These are phyloP conservation scores for Dovyalis caffra DNA, from an alignment of 345 rosid genomes.

Conservation along the genomic window DNA sequence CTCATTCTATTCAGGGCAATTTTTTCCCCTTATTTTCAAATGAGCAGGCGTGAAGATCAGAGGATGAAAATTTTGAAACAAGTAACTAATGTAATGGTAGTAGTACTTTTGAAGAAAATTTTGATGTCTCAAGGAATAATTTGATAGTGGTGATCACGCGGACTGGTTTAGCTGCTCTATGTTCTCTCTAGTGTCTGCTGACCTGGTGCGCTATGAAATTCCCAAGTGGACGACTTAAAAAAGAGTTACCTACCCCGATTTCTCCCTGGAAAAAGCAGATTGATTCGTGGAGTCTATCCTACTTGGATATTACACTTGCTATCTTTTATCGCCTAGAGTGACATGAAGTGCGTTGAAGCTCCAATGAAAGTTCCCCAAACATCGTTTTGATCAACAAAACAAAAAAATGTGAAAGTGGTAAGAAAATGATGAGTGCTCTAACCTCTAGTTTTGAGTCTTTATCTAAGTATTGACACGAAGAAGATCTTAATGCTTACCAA, in stretches of 20 bases:
- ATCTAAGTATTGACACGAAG: conserved; percentile 5
- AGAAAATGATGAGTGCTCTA: conserved; percentile 16
- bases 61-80: no score
- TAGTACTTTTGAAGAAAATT: no score
- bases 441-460: conserved; percentile 20
- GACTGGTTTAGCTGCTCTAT: not conserved
- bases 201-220: not conserved
- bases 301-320: not conserved
- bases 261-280: not conserved
- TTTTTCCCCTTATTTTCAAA: no score
- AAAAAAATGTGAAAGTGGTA: not conserved
- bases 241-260: conserved; percentile 32
- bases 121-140: no score
- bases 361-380: not conserved
- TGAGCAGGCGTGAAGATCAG: no score
- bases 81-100: no score
- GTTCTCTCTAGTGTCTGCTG: not conserved
- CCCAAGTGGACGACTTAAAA: conserved; percentile 34
- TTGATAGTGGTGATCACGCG: no score
- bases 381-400: no score
- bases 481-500: not conserved
- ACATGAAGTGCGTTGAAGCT: not conserved
- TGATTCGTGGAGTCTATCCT: not conserved
- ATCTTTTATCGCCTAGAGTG: not conserved
- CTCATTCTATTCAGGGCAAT: no score